Base-by-base conservation (phyloP, 768 basidiomycete species). In the Mycena metata region DNA sequence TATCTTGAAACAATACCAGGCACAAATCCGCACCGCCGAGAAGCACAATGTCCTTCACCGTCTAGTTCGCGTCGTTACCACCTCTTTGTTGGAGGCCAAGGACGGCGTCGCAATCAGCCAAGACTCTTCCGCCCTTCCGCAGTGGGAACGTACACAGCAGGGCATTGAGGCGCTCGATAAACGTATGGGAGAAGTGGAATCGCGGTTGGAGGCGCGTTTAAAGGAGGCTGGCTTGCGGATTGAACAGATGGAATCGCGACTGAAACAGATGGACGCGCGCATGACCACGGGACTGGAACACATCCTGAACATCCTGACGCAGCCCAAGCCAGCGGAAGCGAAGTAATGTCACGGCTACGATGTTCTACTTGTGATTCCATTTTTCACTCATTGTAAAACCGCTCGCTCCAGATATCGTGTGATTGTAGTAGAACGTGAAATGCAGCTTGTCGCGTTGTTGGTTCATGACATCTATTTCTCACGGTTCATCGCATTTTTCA, bases 101-200 rank as follows among this genome's bases (percentile, higher is more conserved):
- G 3, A 16, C 21, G 11, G 23, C 47, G 24, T 11, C 55, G 24
- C 47, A 9, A 5, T 13, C n/a, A 12, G 1, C 19, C 7, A 19
- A 6, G 56, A 23, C 0, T 9, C 35, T 0, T 47, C 55, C 11
- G 39, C 64, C 13, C 55, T 47, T 6, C 46, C n/a, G n/a, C 33
- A 59, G 26, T 69, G 68, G 67, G 67, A 63, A 30, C 52, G 43
- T 7, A 13, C 64, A 1, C 62, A 64, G 36, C 58, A 55, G 21
- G 56, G 62, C 17, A 51, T 69, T 10, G 30, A 69, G 56, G 57
- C 36, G 3, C 63, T 64, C 11, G 64, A 66, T 21, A 52, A 60
- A 15, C 49, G 58, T 1, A n/a, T 66, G 26, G 50, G 52, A 8
- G 67, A 61, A 10, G 51, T 63, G 11, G 51, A 63, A 17, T 46